Evolutionary conservation across 305 asterid species (phyloP).

Genomic region (Fraxinus dipetala): DNA sequence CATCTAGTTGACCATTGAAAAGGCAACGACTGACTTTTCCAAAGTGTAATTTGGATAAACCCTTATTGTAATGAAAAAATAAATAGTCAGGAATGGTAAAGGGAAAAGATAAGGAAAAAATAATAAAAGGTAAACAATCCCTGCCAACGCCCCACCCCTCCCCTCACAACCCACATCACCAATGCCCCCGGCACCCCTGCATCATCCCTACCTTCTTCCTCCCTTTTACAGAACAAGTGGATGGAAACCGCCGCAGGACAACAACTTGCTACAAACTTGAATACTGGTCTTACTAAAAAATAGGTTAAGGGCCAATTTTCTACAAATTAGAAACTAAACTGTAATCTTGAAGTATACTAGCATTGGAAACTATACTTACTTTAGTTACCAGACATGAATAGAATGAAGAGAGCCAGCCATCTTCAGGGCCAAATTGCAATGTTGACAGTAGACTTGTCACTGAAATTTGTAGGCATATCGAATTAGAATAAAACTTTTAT

Average conservation of each 20-base stretch:
- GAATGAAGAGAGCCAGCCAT: conserved; percentile 93
- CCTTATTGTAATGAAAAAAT: not conserved
- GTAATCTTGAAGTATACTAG: conserved; percentile 2
- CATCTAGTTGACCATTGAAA: not conserved
- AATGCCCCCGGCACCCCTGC: not conserved
- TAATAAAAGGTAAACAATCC: not conserved
- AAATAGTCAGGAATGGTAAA: not conserved
- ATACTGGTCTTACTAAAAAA: not conserved
- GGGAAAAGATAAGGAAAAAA: not conserved
- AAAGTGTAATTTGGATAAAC: not conserved
- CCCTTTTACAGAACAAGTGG: not conserved
- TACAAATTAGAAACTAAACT: not conserved
- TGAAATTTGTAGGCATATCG: conserved; percentile 33
- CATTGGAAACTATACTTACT: conserved; percentile 42
- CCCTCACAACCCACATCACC: not conserved
- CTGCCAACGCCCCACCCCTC: not conserved
- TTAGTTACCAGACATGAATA: conserved; percentile 89
- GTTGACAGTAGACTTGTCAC: conserved; percentile 68
- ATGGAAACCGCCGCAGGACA: not conserved
- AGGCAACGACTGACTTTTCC: not conserved
- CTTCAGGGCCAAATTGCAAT: conserved; percentile 80
- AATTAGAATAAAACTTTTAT: conserved; percentile 16
- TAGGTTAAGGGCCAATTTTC: not conserved
- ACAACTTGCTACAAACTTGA: not conserved
- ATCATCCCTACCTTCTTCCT: not conserved